A percentile compares a stretch with the other conserved stretches of the same genome.
These are phyloP conservation scores for Alternaria hordeiaustralica DNA, from an alignment of 2,329 filamentous ascomycete genomes.

Conservation along the genomic window DNA sequence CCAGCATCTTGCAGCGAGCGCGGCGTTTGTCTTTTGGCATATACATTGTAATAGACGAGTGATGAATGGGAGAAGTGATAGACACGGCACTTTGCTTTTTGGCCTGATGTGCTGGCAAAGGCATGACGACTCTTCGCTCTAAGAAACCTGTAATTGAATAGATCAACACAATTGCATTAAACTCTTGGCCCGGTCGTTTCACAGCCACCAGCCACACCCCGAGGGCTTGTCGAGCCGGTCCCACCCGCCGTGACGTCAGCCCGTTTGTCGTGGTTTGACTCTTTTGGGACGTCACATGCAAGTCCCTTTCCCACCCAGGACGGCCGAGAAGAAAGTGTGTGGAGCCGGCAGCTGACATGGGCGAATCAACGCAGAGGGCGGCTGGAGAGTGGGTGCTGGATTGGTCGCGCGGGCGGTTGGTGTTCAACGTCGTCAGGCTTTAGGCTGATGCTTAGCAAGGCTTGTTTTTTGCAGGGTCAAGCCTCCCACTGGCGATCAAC, in stretches of 20 bases:
- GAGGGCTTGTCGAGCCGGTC: not conserved
- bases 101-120: not conserved
- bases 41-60: slow-evolving; percentile 6
- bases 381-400: not conserved
- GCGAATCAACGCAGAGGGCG: not conserved
- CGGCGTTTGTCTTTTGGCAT: slow-evolving; percentile 9
- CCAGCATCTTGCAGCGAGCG: slow-evolving; percentile 4
- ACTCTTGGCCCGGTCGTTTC: not conserved
- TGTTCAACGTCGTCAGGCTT: not conserved
- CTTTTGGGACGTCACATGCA: slow-evolving; percentile 4
- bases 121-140: slow-evolving; percentile 13
- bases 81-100: not conserved
- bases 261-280: not conserved
- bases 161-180: not conserved
- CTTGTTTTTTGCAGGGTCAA: slow-evolving; percentile 20
- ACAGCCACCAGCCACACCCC: not conserved
- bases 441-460: slow-evolving; percentile 24
- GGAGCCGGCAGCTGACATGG: not conserved
- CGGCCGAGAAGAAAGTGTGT: slow-evolving; percentile 1
- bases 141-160: not conserved
- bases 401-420: not conserved
- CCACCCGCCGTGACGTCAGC: slow-evolving; percentile 9
- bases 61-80: not conserved
- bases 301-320: not conserved
- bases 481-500: slow-evolving; percentile 8